Conservation (phyloP, 306 rosid genomes). For the Prunus campanulata region DNA sequence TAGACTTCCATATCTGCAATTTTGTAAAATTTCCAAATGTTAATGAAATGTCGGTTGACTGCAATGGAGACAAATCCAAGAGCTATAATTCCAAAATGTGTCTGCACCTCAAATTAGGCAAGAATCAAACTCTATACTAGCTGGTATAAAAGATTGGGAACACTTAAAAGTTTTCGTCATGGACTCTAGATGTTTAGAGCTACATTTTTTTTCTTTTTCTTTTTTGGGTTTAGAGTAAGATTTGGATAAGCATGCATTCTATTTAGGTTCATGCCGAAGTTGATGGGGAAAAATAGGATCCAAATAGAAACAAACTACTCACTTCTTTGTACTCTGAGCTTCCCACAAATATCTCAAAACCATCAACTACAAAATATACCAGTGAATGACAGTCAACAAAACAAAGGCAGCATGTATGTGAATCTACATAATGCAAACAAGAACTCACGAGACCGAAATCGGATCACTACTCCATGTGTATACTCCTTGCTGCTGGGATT, state of each 20-base stretch:
- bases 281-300: slow-evolving; percentile 11
- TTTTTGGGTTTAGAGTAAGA: not conserved
- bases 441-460: slow-evolving; percentile 82
- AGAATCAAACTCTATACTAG: not conserved
- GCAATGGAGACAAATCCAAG: not conserved
- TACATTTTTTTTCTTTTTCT: not conserved
- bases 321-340: slow-evolving; percentile 83
- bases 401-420: slow-evolving; percentile 26
- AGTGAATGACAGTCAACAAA: slow-evolving; percentile 28
- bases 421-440: slow-evolving; percentile 17
- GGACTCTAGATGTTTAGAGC: not conserved
- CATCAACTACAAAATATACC: slow-evolving; percentile 59
- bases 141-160: not conserved
- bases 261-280: not conserved
- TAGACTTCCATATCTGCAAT: slow-evolving; percentile 63
- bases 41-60: slow-evolving; percentile 7
- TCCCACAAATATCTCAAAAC: slow-evolving; percentile 58
- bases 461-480: slow-evolving; percentile 64
- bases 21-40: not conserved
- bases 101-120: not conserved
- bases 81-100: not conserved
- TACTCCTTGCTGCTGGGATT: slow-evolving; percentile 60
- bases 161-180: not conserved
- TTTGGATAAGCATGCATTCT: not conserved
- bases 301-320: slow-evolving; percentile 31